Evolutionary conservation across 1,284 basidiomycete genomes (phyloP).

Genomic region (Phylloboletellus chloephorus): DNA sequence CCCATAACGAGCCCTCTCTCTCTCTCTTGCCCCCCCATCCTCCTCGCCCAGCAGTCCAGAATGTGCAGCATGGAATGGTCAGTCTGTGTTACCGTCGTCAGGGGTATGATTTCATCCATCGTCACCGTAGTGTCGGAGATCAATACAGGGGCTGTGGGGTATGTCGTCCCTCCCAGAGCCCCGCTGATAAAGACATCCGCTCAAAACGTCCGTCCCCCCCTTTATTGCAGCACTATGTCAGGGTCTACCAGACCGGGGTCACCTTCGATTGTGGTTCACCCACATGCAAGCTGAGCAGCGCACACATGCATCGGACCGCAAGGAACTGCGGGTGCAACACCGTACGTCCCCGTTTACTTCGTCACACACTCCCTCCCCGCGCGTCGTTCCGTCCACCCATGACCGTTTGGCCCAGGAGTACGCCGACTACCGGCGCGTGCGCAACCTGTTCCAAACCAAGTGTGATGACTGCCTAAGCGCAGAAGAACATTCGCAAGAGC

Average conservation of each 20-base stretch:
- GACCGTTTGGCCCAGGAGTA: conserved; percentile 30
- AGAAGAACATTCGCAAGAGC: conserved; percentile 27
- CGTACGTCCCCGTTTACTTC: conserved; percentile 20
- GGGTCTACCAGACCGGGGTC: conserved; percentile 43
- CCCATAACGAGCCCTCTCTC: conserved; percentile 1
- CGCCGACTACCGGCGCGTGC: conserved; percentile 39
- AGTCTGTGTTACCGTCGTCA: conserved; percentile 9
- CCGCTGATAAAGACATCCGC: conserved; percentile 5
- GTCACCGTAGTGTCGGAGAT: conserved; percentile 47
- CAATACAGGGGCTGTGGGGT: conserved; percentile 62
- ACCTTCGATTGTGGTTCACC: conserved; percentile 40
- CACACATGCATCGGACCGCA: conserved; percentile 43
- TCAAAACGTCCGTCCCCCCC: neutral
- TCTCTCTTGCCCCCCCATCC: neutral
- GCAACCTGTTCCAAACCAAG: conserved; percentile 46
- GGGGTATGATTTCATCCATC: conserved; percentile 3
- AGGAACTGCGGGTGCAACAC: conserved; percentile 33
- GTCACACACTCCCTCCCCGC: neutral
- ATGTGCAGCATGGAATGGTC: conserved; percentile 47
- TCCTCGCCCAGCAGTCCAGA: conserved; percentile 4
- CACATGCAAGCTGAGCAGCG: conserved; percentile 39
- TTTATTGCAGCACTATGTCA: conserved; percentile 49
- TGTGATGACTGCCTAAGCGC: conserved; percentile 42
- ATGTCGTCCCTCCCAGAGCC: conserved; percentile 11
- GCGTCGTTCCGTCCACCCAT: neutral